Base-by-base conservation (phyloP, 2,329 filamentous ascomycete genomes). In the Byssothecium circinans region DNA sequence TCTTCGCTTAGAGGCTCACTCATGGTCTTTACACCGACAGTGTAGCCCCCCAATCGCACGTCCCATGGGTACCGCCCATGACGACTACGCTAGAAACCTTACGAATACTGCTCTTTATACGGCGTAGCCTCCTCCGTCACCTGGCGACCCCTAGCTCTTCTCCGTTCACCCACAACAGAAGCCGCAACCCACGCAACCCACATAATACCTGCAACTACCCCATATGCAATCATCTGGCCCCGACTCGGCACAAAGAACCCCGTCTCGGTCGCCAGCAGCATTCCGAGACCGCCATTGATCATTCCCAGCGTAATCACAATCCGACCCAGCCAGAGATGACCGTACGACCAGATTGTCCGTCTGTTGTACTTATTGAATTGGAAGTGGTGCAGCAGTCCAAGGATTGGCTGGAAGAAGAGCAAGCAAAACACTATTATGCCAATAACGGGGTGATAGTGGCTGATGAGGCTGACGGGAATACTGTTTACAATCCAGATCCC, bases 251-350 rank as follows among this genome's bases (percentile, higher is more conserved):
- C 53, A 22, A 62, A 64, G 11, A 53, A 61, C 0, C 62, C 54
- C n/a, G 64, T 64, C 36, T 65, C 56, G 1, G 55, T 61, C 3
- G 66, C 66, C 33, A 68, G 51, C 1, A 66, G 52, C 43, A 60
- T 44, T 7, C 81, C 81, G 0, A 83, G 65, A 0, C 80, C 80
- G 14, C 78, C 81, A 57, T 82, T 82, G 54, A 82, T 70, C 44
- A 81, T 77, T 0, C 77, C 80, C 2, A 82, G 61, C 0, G 75
- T 68, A 23, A 83, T 76, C 22, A 75, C 67, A 19, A 72, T 60
- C 1, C 80, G 70, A 8, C 80, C 80, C 17, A 81, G 65, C 80
- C 80, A 83, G 22, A 81, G 68, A 60, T 83, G 80, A 2, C 68
- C 70, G 50, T 77, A 72, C 1, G 75, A 77, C 62, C 74, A 76